phyloP scores from a whole-genome alignment of 2,329 filamentous ascomycete genomes.

The Fusarium mundagurra region DNA sequence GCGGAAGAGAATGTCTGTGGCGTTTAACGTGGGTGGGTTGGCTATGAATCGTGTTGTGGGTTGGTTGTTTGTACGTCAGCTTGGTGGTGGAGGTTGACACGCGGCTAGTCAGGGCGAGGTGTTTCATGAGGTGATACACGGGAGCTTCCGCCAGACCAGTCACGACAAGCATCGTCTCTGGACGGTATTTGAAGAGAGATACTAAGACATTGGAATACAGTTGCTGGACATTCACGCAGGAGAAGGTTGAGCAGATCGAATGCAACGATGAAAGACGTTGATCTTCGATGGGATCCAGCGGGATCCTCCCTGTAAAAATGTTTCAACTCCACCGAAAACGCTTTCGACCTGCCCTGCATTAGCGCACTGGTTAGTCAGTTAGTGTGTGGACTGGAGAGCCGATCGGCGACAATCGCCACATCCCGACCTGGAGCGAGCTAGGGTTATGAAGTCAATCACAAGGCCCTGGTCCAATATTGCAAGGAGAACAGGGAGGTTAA shows the following conservation, averaged over 20 bases:
- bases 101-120: conserved; percentile 1
- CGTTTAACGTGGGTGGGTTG: conserved; percentile 9
- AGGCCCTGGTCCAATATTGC: not conserved
- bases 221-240: no score
- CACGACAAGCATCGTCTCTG: fast-evolving
- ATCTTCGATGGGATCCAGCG: not conserved
- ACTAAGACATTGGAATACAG: fast-evolving
- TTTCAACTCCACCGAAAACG: conserved; percentile 18
- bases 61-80: conserved; percentile 14
- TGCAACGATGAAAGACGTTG: not conserved
- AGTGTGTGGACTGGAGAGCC: not conserved
- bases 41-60: conserved; percentile 28
- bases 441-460: not conserved
- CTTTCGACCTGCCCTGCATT: conserved; percentile 10
- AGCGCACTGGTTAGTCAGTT: not conserved
- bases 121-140: not conserved
- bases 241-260: not conserved
- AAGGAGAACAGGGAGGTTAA: not conserved
- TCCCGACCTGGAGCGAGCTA: not conserved
- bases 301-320: not conserved
- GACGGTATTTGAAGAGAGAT: fast-evolving
- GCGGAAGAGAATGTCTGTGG: conserved; percentile 7
- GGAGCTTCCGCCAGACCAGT: not conserved
- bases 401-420: conserved; percentile 4
- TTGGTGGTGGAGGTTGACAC: conserved; percentile 25